Base-by-base conservation (phyloP, 208 protist species). In the Leishmania lainsoni region DNA sequence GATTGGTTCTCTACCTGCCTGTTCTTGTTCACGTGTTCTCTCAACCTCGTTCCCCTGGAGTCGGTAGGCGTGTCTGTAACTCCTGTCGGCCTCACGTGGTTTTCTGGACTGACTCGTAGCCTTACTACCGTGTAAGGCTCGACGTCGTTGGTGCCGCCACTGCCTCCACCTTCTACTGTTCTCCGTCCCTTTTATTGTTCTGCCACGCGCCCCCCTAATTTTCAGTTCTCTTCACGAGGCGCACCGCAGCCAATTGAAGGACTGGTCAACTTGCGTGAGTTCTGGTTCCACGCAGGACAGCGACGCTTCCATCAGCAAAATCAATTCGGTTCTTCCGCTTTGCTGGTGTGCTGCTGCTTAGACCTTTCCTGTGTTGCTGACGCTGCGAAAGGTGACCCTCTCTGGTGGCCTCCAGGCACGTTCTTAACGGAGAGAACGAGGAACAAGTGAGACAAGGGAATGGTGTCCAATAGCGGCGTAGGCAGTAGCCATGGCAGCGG, bases 391-490 rank as follows among this genome's bases (percentile, higher is more conserved):
- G 20, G 66, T 17, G 16, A 26, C 35, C 39, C 17, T 49, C 66
- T 71, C 39, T 45, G 39, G 29, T 49, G 39, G 22, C 39, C 39
- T 20, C 45, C 63, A 75, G 20, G 32, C 26, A 59, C 54, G 73
- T 29, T n/a, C 29, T 17, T 68, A 45, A 20, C 2, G 26, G 66
- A 42, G 39, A 48, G 9, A 71, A 71, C 66, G 66, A 12, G 48
- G 39, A 80, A 22, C 49, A 9, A 76, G 66, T 17, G 16, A 45
- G 29, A 26, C 49, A 61, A 17, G 9, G 35, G 2, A 5, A 91
- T 83, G 79, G 82, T 87, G 42, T 56, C 49, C 6, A 86, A 84
- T n/a, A 48, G 59, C 8, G 76, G 59, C 45, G 72, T 76, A 29
- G 72, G 26, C 56, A 83, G 56, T 17, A 83, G 79, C 72, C 42